phyloP scores from a whole-genome alignment of 306 rosid genomes.

The Datisca glomerata region DNA sequence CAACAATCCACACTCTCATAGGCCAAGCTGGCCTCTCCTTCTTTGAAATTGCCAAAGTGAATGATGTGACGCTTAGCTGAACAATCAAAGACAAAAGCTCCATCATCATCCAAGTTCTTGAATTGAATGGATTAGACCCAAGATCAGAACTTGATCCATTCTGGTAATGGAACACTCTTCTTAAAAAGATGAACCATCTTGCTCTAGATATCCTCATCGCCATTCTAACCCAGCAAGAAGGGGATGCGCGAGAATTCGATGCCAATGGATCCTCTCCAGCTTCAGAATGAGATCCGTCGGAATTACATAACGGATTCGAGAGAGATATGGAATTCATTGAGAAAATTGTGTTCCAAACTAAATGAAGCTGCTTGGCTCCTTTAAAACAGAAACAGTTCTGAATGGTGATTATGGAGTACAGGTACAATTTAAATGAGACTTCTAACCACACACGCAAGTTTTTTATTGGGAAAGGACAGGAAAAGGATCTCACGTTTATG shows the following conservation, averaged over 20 bases:
- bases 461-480: slow-evolving; percentile 1
- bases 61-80: slow-evolving; percentile 46
- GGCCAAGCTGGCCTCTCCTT: slow-evolving; percentile 93
- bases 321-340: slow-evolving; percentile 10
- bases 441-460: too few relatives aligned
- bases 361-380: not conserved
- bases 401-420: too few relatives aligned
- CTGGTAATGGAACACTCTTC: slow-evolving; percentile 91
- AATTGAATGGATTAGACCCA: slow-evolving; percentile 80
- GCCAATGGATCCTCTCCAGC: slow-evolving; percentile 1
- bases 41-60: slow-evolving; percentile 51
- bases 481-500: not conserved
- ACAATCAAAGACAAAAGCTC: slow-evolving; percentile 56
- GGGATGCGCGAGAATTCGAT: slow-evolving; percentile 10
- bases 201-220: slow-evolving; percentile 92
- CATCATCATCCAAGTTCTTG: slow-evolving; percentile 69
- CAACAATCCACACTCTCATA: slow-evolving; percentile 84
- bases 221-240: slow-evolving; percentile 31
- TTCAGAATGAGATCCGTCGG: slow-evolving; percentile 1
- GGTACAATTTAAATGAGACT: too few relatives aligned
- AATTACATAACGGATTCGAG: slow-evolving; percentile 1
- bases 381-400: too few relatives aligned
- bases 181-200: slow-evolving; percentile 75
- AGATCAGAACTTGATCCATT: slow-evolving; percentile 82
- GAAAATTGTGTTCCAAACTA: not conserved